Evolutionary conservation across 2,329 filamentous ascomycete species (phyloP).

Genomic region (Nannizziopsis barbatae): DNA sequence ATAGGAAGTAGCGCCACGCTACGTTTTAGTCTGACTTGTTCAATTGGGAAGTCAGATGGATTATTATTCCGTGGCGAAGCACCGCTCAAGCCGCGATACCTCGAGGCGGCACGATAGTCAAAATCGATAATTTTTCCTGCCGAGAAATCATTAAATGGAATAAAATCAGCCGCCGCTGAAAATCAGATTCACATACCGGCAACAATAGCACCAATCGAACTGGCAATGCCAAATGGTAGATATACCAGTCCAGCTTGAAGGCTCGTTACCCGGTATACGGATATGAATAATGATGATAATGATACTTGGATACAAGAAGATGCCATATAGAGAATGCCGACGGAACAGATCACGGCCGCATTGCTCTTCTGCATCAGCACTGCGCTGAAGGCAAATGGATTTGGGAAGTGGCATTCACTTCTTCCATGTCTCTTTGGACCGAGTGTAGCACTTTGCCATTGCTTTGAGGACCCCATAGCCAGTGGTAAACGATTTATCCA

Average conservation of each 20-base stretch:
- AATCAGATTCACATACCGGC: conserved; percentile 44
- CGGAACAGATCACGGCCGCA: not conserved
- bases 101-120: too few relatives aligned
- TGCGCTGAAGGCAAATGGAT: not conserved
- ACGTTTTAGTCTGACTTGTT: conserved; percentile 17
- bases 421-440: too few relatives aligned
- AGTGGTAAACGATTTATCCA: conserved; percentile 1
- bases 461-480: too few relatives aligned
- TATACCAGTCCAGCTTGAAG: conserved; percentile 1
- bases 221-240: not conserved
- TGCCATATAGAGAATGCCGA: conserved; percentile 2
- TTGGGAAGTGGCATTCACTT: not conserved
- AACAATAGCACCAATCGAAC: not conserved
- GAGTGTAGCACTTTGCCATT: too few relatives aligned
- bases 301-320: not conserved
- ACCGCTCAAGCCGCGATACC: too few relatives aligned
- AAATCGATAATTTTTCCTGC: too few relatives aligned
- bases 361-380: not conserved
- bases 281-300: conserved; percentile 1
- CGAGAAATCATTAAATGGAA: too few relatives aligned
- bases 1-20: conserved; percentile 7
- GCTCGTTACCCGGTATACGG: not conserved
- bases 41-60: conserved; percentile 21
- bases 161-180: too few relatives aligned
- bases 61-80: not conserved